Evolutionary conservation across 495 filamentous ascomycete genomes (phyloP).

Genomic region (Aspergillus leporis): DNA sequence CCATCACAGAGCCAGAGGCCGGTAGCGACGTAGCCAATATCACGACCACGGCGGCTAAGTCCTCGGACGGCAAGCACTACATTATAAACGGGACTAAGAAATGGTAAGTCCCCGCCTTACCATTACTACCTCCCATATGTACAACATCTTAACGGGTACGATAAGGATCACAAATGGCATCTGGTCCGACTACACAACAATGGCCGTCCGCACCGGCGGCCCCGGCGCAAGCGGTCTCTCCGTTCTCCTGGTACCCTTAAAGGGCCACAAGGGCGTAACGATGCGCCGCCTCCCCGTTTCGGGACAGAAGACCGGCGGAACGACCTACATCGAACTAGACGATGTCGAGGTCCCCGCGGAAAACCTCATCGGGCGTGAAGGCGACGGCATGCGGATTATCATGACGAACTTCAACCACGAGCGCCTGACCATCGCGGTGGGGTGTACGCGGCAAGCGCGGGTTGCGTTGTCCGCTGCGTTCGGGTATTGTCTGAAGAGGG

Average conservation of each 20-base stretch:
- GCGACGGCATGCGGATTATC: slow-evolving; percentile 70
- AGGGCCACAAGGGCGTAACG: slow-evolving; percentile 59
- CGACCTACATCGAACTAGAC: slow-evolving; percentile 75
- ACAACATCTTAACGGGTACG: not conserved
- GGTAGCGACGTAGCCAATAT: slow-evolving; percentile 74
- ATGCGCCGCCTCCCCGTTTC: slow-evolving; percentile 64
- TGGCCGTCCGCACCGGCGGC: slow-evolving; percentile 77
- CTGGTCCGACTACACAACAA: slow-evolving; percentile 69
- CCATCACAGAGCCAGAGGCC: slow-evolving; percentile 74
- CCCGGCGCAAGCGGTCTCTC: slow-evolving; percentile 61
- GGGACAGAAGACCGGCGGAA: slow-evolving; percentile 63
- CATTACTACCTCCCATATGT: not conserved
- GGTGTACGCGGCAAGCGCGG: slow-evolving; percentile 59
- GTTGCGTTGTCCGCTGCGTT: slow-evolving; percentile 67
- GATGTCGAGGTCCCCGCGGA: slow-evolving; percentile 67
- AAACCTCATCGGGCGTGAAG: slow-evolving; percentile 72
- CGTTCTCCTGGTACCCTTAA: slow-evolving; percentile 66
- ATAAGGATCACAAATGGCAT: slow-evolving; percentile 73
- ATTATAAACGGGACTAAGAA: slow-evolving; percentile 78
- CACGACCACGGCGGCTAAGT: slow-evolving; percentile 63
- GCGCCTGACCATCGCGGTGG: slow-evolving; percentile 64
- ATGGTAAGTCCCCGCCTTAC: slow-evolving; percentile 46
- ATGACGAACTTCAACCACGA: slow-evolving; percentile 90
- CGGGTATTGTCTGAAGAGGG: slow-evolving; percentile 67
- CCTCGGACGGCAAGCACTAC: slow-evolving; percentile 63